Base-by-base conservation (phyloP, 73 alveolate species). In the Blepharisma japonicum region DNA sequence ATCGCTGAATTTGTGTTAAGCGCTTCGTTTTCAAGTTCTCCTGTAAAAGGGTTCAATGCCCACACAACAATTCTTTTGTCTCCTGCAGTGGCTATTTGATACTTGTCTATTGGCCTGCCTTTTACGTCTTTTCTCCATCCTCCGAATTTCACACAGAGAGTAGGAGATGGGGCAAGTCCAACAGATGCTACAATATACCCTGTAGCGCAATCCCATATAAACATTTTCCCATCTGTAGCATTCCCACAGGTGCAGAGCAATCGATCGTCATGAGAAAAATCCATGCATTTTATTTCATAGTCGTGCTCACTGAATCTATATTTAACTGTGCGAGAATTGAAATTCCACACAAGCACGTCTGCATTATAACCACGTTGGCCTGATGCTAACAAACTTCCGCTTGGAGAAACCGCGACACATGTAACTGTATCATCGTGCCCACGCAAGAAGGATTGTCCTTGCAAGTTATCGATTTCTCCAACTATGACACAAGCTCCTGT, bases 361-460 rank as follows among this genome's bases (percentile, higher is more conserved):
- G 98, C 77, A 71, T 95, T 95, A 66, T 95, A 97, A 6, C 99
- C 99, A 50, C 90, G 83, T 80, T 95, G 92, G 14, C 99, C 98
- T 45, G 97, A 84, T 1, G 99, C 99, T 45, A 95, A 53, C 68
- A 92, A 76, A 55, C 79, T 83, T 46, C 99, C 99, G 23, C 68
- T 79, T 80, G 94, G 84, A 7, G 97, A 84, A 4, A 95, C 83
- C 6, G 98, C 87, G 48, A 95, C 77, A 66, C 98, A 95, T 25
- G 98, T 94, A 55, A 95, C 93, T 54, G 91, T 87, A 83, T 95
- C 98, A 82, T 95, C 99, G 72, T 95, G 99, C 27, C 98, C 99
- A 54, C 97, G 87, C 68, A 95, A 72, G 72, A 95, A 89, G 77
- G 93, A 85, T 83, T 95, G 94, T 53, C 92, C 91, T 55, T 94